Base-by-base conservation (phyloP, 345 rosid genomes). In the Eucalyptus sp. region DNA sequence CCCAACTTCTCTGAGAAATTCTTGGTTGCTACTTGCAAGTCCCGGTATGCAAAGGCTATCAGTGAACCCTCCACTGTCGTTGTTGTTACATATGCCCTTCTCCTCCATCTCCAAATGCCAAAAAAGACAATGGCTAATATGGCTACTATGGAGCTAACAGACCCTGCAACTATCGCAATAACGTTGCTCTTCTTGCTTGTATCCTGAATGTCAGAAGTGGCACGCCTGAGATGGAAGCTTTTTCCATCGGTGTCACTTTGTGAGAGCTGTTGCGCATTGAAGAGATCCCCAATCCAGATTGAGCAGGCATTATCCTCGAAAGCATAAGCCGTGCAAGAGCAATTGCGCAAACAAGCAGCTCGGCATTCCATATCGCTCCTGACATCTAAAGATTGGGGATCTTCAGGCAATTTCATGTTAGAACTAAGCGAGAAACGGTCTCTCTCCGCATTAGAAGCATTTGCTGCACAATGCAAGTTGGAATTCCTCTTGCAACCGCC, bases 1-100 rank as follows among this genome's bases (percentile, higher is more conserved):
- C 98, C 98, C 89, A 95, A 64, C 89, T 93, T 96, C 60, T 96
- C 94, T 0, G 96, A 95, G 94, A 97, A 97, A 89, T 94, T 95
- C 90, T 92, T 96, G 0, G 98, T 95, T 7, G 98, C 96, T 46
- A 18, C 91, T 44, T 94, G 96, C 88, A 96, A 87, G 86, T 97
- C 97, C 91, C 93, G 92, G 87, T 96, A 96, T 27, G 91, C 92
- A 91, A 93, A 97, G 22, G 97, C 96, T 89, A 94, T 54, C 88
- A 96, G 89, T 22, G 97, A 91, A 87, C 98, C 99, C 85, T 93
- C 97, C 76, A 89, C 91, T 2, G 84, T 88, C 88, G 89, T 93
- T 86, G 91, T 90, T 68, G 85, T 80, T 81, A 46, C 88, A 56
- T 3, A 4, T 50, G 60, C 87, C 66, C 86, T 60, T 56, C 90